Percentiles rank a stretch among this genome's conserved stretches.
Conservation (phyloP, 1,139 yeast species). For the Keqinozyma sinolaborantium region DNA sequence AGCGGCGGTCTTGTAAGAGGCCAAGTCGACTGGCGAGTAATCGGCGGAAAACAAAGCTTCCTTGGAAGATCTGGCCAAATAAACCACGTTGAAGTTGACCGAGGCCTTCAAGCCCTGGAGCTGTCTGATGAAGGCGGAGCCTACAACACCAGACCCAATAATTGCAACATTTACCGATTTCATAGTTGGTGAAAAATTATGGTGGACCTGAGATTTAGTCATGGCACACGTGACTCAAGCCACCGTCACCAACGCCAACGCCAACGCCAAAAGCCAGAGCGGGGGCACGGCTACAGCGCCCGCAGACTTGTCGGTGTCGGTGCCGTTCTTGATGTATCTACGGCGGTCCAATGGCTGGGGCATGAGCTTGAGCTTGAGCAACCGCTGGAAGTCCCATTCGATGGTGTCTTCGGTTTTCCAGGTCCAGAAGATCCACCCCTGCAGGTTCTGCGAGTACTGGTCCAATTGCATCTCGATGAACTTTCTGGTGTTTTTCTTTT, state of each 20-base stretch:
- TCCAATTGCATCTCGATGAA: slow-evolving; percentile 19
- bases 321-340: slow-evolving; percentile 36
- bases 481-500: slow-evolving; percentile 13
- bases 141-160: slow-evolving; percentile 93
- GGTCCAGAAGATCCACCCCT: slow-evolving; percentile 27
- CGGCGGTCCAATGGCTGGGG: slow-evolving; percentile 58
- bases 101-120: slow-evolving; percentile 63
- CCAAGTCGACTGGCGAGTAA: slow-evolving; percentile 66
- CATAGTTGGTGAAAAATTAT: slow-evolving; percentile 25
- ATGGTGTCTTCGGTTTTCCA: slow-evolving; percentile 21
- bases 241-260: too few species aligned
- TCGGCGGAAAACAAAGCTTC: slow-evolving; percentile 67
- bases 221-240: not conserved
- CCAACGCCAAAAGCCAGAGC: too few species aligned
- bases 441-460: slow-evolving; percentile 10
- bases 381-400: slow-evolving; percentile 30
- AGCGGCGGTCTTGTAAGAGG: slow-evolving; percentile 55
- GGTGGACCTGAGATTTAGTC: not conserved
- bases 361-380: slow-evolving; percentile 47
- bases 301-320: slow-evolving; percentile 24
- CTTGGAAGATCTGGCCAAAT: slow-evolving; percentile 68
- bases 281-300: too few species aligned
- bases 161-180: slow-evolving; percentile 75
- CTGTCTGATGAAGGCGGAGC: slow-evolving; percentile 69
- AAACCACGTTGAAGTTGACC: slow-evolving; percentile 69